Evolutionary conservation across 1,139 yeast species (phyloP).

Genomic region (Diutina catenulata): DNA sequence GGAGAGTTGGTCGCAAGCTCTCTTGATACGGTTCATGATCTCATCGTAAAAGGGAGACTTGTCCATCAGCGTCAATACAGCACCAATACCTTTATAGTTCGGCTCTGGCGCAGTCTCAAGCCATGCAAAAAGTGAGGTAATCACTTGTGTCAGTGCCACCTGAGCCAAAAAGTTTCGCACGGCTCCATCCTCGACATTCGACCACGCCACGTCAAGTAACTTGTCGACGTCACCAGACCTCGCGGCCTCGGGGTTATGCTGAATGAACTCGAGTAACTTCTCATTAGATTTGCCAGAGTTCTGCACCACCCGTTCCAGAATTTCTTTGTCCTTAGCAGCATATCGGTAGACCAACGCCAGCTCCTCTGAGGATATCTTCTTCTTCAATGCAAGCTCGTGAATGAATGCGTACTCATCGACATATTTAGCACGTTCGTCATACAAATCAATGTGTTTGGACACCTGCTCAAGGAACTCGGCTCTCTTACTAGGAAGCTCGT

Average conservation of each 20-base stretch:
- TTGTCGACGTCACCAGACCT: not conserved
- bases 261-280: not conserved
- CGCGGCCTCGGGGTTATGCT: not conserved
- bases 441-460: not conserved
- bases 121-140: too few relatives aligned
- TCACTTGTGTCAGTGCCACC: too few relatives aligned
- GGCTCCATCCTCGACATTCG: not conserved
- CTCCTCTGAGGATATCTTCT: not conserved
- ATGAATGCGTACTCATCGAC: slow-evolving; percentile 3
- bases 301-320: not conserved
- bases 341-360: not conserved
- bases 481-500: not conserved
- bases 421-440: not conserved
- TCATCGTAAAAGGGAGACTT: too few relatives aligned
- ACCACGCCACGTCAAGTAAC: not conserved
- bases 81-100: too few relatives aligned
- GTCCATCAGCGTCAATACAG: too few relatives aligned
- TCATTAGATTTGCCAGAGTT: not conserved
- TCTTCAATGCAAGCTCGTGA: not conserved
- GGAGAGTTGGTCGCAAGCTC: slow-evolving; percentile 7
- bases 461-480: not conserved
- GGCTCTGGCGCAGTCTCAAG: too few relatives aligned
- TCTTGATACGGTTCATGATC: not conserved
- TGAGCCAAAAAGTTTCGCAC: not conserved
- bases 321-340: not conserved